Evolutionary conservation across 2,329 filamentous ascomycete genomes (phyloP), one percentile per base, ranked within the genome.

Genomic region (Waltergamsia citrina): DNA sequence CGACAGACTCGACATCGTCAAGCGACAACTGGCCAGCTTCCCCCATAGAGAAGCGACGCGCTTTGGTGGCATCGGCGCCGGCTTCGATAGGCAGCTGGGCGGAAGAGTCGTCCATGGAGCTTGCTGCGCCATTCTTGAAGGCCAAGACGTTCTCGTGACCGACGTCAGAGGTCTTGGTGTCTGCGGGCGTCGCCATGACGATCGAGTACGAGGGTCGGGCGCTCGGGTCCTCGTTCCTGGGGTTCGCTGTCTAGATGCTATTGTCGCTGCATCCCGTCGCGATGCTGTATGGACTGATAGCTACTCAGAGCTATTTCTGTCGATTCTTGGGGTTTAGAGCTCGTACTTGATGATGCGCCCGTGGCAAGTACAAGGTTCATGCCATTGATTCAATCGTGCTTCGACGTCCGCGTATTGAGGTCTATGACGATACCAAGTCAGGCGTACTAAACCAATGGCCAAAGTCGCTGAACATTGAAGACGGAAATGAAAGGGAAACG

Each of bases 1-100:
- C 53, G 6, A 76, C 71, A 2, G 69, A 58, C 17, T 71, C 60
- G n/a, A 78, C 73, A 51, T 70, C 71, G 40, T 62, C 60, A 2
- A 68, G 54, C 7, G 61, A 65, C 16, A 67, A 47, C 22, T 55
- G 51, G 12, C 53, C 56, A 1, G 52, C 57, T 29, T 42, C 40
- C 8, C 43, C 44, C 12, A 49, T 41, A 3, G 46, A 44, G 28
- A 48, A 32, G 25, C 44, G 42, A n/a, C 29, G 32, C n/a, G 39
- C 37, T 8, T 34, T 29, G n/a, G 39, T 38, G 9, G 31, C 32
- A 12, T 32, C 27, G 3, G 27, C 24, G n/a, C 39, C 39, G 9
- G 31, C 32, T 12, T 32, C 27, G 3, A 26, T 23, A 11, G 24
- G 28, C 8, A 38, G 35, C 16, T 47, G 42, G 31, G 45, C 36